Evolutionary conservation across 1,139 yeast genomes (phyloP).

Genomic region (Yarrowia galli): DNA sequence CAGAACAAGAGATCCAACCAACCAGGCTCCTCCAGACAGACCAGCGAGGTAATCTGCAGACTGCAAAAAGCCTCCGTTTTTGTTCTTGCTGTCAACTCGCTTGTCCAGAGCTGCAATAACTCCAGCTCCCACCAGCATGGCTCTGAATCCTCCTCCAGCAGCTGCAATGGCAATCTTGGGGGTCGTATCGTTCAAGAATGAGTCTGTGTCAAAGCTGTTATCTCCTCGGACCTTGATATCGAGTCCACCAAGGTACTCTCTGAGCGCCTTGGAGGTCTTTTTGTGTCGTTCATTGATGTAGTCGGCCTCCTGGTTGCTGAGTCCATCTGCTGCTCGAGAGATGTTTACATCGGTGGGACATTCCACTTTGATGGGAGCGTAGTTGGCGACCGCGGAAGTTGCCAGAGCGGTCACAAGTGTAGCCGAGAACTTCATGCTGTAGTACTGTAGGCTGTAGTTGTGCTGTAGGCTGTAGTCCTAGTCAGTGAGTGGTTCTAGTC

Average conservation of each 20-base stretch:
- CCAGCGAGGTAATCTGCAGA: slow-evolving; percentile 83
- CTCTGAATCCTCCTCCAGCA: slow-evolving; percentile 93
- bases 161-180: slow-evolving; percentile 74
- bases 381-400: slow-evolving; percentile 39
- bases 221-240: slow-evolving; percentile 59
- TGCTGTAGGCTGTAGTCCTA: too few relatives aligned
- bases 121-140: slow-evolving; percentile 90
- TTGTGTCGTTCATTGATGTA: slow-evolving; percentile 55
- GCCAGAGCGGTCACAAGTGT: slow-evolving; percentile 7
- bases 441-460: too few relatives aligned
- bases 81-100: slow-evolving; percentile 60
- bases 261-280: slow-evolving; percentile 62
- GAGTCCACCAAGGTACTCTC: slow-evolving; percentile 57
- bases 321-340: slow-evolving; percentile 43
- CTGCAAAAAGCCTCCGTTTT: slow-evolving; percentile 79
- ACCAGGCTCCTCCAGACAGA: slow-evolving; percentile 89
- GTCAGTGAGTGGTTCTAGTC: not conserved
- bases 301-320: slow-evolving; percentile 43
- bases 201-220: slow-evolving; percentile 65
- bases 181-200: slow-evolving; percentile 57
- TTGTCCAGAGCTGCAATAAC: slow-evolving; percentile 79
- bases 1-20: slow-evolving; percentile 77
- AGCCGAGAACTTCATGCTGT: slow-evolving; percentile 12
- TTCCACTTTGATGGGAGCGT: slow-evolving; percentile 46
- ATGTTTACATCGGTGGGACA: slow-evolving; percentile 45